Evolutionary conservation across 768 basidiomycete species (phyloP).

Genomic region (Lanmaoa pseudosensibilis): DNA sequence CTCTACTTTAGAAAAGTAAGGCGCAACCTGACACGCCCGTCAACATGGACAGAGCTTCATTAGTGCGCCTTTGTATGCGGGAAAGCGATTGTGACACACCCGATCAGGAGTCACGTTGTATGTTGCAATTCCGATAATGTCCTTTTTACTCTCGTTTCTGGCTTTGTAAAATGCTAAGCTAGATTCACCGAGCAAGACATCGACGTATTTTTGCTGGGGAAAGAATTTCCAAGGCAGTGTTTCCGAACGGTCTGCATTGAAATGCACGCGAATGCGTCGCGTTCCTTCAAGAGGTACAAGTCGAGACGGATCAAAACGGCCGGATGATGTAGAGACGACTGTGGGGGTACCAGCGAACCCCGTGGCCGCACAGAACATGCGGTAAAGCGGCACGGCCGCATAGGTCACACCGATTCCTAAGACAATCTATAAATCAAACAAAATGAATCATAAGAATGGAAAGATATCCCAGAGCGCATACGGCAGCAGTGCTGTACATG

Average conservation of each 20-base stretch:
- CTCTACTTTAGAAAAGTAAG: constrained; percentile 98
- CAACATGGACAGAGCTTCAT: neutral
- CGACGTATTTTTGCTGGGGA: constrained; percentile 87
- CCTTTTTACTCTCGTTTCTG: constrained; percentile 77
- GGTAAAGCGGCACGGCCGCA: constrained; percentile 94
- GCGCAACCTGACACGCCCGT: constrained; percentile 67
- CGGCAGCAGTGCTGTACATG: constrained; percentile 83
- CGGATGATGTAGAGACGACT: constrained; percentile 60
- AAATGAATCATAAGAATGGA: constrained; percentile 1
- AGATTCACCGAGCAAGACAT: constrained; percentile 92
- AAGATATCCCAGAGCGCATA: constrained; percentile 38
- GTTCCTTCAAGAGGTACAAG: constrained; percentile 72
- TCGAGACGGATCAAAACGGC: constrained; percentile 80
- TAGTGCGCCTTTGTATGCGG: neutral
- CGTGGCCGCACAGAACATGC: constrained; percentile 97
- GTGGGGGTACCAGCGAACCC: constrained; percentile 96
- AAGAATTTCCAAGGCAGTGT: constrained; percentile 91
- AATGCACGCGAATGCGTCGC: constrained; percentile 86
- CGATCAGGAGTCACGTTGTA: constrained; percentile 99
- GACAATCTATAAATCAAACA: constrained; percentile 55
- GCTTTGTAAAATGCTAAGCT: constrained; percentile 96
- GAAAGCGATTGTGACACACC: constrained; percentile 45
- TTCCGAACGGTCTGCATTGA: constrained; percentile 91
- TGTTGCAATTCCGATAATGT: constrained; percentile 97
- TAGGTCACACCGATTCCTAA: constrained; percentile 85